Evolutionary conservation across 371 early-diverging fungal genomes (phyloP), one percentile per base, ranked within the genome.

Genomic region (Nematocida parisii): DNA sequence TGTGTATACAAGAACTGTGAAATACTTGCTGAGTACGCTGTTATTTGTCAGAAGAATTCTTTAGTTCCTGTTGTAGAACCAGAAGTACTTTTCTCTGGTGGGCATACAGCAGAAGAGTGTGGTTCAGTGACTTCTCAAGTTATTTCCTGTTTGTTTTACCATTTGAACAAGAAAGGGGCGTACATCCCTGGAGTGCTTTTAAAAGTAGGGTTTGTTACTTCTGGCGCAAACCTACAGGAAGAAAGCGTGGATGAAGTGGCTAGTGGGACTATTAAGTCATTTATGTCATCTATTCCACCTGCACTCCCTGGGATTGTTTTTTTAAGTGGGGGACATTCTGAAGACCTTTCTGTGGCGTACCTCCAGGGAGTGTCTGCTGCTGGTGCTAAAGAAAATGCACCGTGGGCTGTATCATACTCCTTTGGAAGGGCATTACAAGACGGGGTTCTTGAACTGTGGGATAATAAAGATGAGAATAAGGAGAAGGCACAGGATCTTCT

Each of bases 1-100:
- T 85, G 89, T 71, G 88, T 90, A 44, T 81, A 84, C 66, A 89
- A 90, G 77, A 91, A 91, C 85, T 89, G 90, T 81, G 85, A 87
- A 75, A 88, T 89, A 20, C 86, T 91, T 15, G 90, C 90, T 46
- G 88, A 90, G 71, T 91, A 90, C 83, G 90, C 90, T 40, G 82
- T 87, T 70, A 89, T 90, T 84, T 90, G 90, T 85, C 91, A 90
- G 83, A 73, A 82, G 20, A 87, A 89, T 84, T 87, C 89, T 39
- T 83, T 90, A 57, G 90, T 90, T 45, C 91, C 91, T 27, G 90
- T 91, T 64, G 90, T 91, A 46, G 91, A 91, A 84, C 91, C 91
- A 57, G 91, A 91, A 83, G 89, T 91, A 44, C 85, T 90, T 42
- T 89, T 90, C 88, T 89, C 90, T 72, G 91, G 91, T 60, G 83